These are phyloP conservation scores for Phytophthora pistaciae DNA, from an alignment of 352 stramenopile species.

Conservation along the genomic window DNA sequence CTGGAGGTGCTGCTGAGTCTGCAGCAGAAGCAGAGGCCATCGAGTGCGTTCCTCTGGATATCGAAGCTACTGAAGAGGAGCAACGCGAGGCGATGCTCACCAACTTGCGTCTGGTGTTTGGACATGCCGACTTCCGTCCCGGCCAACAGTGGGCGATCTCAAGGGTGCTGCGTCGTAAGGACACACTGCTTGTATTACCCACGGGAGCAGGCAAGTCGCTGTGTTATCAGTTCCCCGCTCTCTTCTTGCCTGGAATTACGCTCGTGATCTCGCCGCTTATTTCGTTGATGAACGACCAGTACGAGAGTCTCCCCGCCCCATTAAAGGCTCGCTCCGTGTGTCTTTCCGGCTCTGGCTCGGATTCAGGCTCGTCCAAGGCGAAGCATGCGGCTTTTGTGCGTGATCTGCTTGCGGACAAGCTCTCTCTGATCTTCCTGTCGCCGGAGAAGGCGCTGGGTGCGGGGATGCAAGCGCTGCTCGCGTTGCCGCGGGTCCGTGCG, in stretches of 20 bases:
- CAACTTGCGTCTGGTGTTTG: constrained; percentile 89
- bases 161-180: constrained; percentile 66
- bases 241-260: constrained; percentile 89
- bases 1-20: constrained; percentile 16
- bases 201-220: constrained; percentile 99
- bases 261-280: constrained; percentile 95
- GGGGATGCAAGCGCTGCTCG: constrained; percentile 80
- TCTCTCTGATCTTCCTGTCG: constrained; percentile 93
- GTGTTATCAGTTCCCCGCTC: constrained; percentile 96
- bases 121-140: constrained; percentile 78
- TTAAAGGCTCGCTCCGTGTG: constrained; percentile 67
- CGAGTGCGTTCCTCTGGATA: constrained; percentile 64
- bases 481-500: constrained; percentile 44
- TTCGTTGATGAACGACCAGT: constrained; percentile 95
- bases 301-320: constrained; percentile 78
- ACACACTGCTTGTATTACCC: constrained; percentile 94
- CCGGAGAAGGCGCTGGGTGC: constrained; percentile 89
- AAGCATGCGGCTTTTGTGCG: constrained; percentile 75
- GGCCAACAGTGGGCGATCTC: constrained; percentile 89
- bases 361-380: constrained; percentile 51
- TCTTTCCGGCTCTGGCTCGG: constrained; percentile 48
- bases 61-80: constrained; percentile 48
- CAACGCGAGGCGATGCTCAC: constrained; percentile 65
- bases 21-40: constrained; percentile 32
- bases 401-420: constrained; percentile 62